Conservation (phyloP, 2,329 filamentous ascomycete genomes). For the Balansia obtecta region DNA sequence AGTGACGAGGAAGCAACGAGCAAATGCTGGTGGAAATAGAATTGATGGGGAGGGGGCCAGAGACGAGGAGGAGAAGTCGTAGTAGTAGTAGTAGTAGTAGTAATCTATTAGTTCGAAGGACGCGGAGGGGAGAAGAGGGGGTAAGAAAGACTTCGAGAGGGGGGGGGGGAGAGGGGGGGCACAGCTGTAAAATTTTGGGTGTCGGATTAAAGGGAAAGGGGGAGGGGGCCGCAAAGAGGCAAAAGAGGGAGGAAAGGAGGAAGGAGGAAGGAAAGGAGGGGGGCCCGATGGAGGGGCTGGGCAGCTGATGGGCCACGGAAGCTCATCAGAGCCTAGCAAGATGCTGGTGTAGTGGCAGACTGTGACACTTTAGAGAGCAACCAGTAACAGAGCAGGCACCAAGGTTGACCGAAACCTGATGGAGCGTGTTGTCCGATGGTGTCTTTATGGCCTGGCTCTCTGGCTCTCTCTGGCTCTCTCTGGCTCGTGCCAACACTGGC, state of each 20-base stretch:
- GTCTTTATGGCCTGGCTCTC: conserved; percentile 9
- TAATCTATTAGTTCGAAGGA: conserved; percentile 6
- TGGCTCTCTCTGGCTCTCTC: no score
- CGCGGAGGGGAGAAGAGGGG: conserved; percentile 9
- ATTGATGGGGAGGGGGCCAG: conserved; percentile 14
- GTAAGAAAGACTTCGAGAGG: background rate
- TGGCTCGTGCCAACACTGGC: conserved; percentile 14
- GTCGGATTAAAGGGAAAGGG: conserved; percentile 10
- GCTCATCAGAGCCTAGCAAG: conserved; percentile 1
- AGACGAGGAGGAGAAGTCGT: conserved; percentile 11
- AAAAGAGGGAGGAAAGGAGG: conserved; percentile 9
- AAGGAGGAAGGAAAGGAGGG: conserved; percentile 9
- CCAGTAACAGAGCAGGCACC: background rate
- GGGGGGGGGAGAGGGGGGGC: no score
- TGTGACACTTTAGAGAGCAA: background rate
- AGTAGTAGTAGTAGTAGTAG: no score
- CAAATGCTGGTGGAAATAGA: conserved; percentile 8
- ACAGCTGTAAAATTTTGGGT: conserved; percentile 7
- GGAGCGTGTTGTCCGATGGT: conserved; percentile 1
- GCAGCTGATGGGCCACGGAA: conserved; percentile 18
- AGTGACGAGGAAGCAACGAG: conserved; percentile 10
- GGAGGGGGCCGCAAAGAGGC: conserved; percentile 12
- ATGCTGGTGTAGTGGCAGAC: background rate
- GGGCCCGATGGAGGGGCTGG: conserved; percentile 12
- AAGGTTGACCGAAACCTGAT: background rate